Evolutionary conservation across 1,284 basidiomycete species (phyloP), one percentile per base, ranked within the genome.

Genomic region (Trichosporon sp.): DNA sequence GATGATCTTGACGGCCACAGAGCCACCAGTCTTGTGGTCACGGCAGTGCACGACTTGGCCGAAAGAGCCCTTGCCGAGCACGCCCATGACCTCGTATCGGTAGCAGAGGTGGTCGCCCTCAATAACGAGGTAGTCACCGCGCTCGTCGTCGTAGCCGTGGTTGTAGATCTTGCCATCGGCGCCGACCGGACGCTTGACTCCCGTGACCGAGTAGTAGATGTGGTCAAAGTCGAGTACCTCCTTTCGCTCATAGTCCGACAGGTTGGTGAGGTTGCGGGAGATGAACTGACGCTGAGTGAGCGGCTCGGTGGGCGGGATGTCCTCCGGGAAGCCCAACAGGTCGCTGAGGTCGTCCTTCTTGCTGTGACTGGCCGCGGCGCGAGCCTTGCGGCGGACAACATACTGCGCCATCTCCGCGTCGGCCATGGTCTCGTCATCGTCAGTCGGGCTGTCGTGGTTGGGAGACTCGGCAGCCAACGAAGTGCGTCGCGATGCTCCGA

Each of bases 361-460:
- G 61, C 73, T 73, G 8, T 76, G 74, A 6, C 89, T 87, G 19
- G 85, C 84, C 2, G 92, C 90, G 62, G 95, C 80, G 82, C 92
- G 92, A 13, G 90, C 87, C 70, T 94, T 90, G 71, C 96, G 90
- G 32, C 94, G 86, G 69, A 87, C 86, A 66, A 98, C 92, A 78
- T 97, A 99, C 66, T 90, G 88, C 73, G 90, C 82, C 95, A 99
- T 99, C 82, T 99, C 96, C 67, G 94, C 92, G 74, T 99, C 96
- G 21, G 91, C 96, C 13, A 89, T 80, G 1, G 89, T 66, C 79
- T 98, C 94, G 70, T 99, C 96, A 67, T 99, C 95, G 68, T 95
- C 92, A 0, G 89, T 83, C 1, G 19, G 88, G 86, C 21, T 73
- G 37, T 81, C 79, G 11, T 78, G 71, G 14, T 80, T 78, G n/a